Evolutionary conservation across 306 rosid genomes (phyloP).

Genomic region (Acacia acuminata): DNA sequence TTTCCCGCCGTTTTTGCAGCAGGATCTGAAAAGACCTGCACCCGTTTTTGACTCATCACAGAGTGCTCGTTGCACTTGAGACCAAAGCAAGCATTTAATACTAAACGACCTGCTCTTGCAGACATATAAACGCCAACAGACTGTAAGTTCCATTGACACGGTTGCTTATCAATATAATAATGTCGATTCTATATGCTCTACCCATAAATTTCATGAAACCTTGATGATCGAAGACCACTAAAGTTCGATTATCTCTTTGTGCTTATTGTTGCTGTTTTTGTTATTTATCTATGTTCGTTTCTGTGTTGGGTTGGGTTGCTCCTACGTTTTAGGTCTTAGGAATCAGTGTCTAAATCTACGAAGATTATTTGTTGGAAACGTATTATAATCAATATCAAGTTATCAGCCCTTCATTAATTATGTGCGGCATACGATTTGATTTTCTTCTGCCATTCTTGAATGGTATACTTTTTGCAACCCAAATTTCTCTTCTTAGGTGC

Average conservation of each 20-base stretch:
- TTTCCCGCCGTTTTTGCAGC: no score
- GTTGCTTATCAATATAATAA: background rate
- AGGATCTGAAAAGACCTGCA: no score
- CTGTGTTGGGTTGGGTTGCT: background rate
- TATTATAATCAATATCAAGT: background rate
- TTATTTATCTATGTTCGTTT: background rate
- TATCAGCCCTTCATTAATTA: background rate
- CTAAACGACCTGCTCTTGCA: background rate
- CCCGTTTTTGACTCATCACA: background rate
- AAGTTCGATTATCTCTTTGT: background rate
- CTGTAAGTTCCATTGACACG: background rate
- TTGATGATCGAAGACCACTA: background rate
- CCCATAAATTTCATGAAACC: background rate
- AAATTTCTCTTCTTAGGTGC: background rate
- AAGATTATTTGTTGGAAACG: background rate
- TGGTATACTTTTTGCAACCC: background rate
- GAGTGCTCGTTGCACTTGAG: background rate
- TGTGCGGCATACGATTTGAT: background rate
- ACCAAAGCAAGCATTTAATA: background rate
- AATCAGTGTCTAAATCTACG: background rate
- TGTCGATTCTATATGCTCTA: background rate
- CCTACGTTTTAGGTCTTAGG: background rate
- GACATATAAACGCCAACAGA: background rate
- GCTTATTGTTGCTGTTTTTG: background rate
- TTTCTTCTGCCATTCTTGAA: background rate